phyloP scores from a whole-genome alignment of 805 yeast genomes.

The Cyberlindnera mrakii region DNA sequence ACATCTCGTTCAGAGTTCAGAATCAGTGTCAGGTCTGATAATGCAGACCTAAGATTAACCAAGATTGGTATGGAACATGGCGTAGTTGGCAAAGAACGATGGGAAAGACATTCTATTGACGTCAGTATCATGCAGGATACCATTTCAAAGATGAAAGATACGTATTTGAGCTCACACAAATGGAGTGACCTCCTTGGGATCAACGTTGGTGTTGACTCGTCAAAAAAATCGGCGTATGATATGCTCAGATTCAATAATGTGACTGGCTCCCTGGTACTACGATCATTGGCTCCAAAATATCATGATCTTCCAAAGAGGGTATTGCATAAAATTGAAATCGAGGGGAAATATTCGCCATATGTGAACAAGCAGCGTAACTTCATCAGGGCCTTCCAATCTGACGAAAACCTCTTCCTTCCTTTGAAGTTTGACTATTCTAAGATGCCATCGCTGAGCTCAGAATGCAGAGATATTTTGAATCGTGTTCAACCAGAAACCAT shows the following conservation, averaged over 20 bases:
- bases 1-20: slow-evolving; percentile 94
- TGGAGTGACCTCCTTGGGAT: slow-evolving; percentile 54
- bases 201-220: slow-evolving; percentile 48
- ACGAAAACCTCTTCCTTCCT: slow-evolving; percentile 75
- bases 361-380: slow-evolving; percentile 65
- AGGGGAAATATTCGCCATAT: slow-evolving; percentile 80
- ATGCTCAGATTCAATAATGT: slow-evolving; percentile 52
- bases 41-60: slow-evolving; percentile 85
- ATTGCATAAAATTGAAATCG: slow-evolving; percentile 59
- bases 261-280: slow-evolving; percentile 7
- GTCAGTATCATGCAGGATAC: slow-evolving; percentile 37
- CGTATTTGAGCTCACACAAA: slow-evolving; percentile 44
- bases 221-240: slow-evolving; percentile 61
- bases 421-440: slow-evolving; percentile 51
- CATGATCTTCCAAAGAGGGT: slow-evolving; percentile 38
- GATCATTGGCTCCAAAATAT: slow-evolving; percentile 18
- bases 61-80: slow-evolving; percentile 61
- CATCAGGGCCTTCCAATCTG: slow-evolving; percentile 74
- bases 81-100: slow-evolving; percentile 57
- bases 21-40: slow-evolving; percentile 84
- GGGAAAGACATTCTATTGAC: slow-evolving; percentile 41
- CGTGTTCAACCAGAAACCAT: slow-evolving; percentile 79
- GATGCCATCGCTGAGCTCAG: slow-evolving; percentile 64
- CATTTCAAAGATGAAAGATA: slow-evolving; percentile 37
- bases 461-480: slow-evolving; percentile 64